Evolutionary conservation across 257 asterid species (phyloP), one percentile per base, ranked within the genome.

Genomic region (Anisodus acutangulus): DNA sequence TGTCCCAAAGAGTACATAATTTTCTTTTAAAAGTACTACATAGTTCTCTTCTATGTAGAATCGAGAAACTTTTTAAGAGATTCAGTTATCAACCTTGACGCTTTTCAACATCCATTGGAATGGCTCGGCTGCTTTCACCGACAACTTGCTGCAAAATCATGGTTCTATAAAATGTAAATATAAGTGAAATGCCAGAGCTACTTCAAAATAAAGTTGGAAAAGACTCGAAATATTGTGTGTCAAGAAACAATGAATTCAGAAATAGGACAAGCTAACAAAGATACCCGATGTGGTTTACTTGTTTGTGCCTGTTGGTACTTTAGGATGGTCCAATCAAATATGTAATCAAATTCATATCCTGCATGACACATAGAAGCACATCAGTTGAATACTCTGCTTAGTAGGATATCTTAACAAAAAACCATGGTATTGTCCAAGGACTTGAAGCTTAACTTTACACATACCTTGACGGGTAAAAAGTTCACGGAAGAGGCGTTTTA

Each of bases 301-400:
- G 88, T 85, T 89, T 93, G 98, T 78, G 97, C 93, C 90, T 97
- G 99, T 89, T 95, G 98, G 86, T 97, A 95, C 89, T 97, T 97
- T 83, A 94, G 91, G 90, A 96, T 94, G 51, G 99, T 96, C 99
- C 98, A 96, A 88, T 96, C 99, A 86, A 97, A 97, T 80, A 95
- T 68, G 91, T 95, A 95, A 88, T 97, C 98, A 85, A 92, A 92
- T 87, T 95, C 98, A 88, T 60, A 93, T 66, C 98, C 99, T 97
- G 92, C 89, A 86, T 85, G 82, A 83, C 59, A 86, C 83, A 90
- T 76, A 88, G 62, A 78, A 31, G 60, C 26, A 74, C 47, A 54
- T 19, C 78, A 84, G 78, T 22, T 84, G 31, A 82, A 5, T 26
- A 63, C 22, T 51, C 81, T 19, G 45, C 45, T 26, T 47, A 67